A percentile compares a stretch with the other conserved stretches of the same genome.
Conservation (phyloP, 768 basidiomycete species). For the Clitopilus passeckerianus region DNA sequence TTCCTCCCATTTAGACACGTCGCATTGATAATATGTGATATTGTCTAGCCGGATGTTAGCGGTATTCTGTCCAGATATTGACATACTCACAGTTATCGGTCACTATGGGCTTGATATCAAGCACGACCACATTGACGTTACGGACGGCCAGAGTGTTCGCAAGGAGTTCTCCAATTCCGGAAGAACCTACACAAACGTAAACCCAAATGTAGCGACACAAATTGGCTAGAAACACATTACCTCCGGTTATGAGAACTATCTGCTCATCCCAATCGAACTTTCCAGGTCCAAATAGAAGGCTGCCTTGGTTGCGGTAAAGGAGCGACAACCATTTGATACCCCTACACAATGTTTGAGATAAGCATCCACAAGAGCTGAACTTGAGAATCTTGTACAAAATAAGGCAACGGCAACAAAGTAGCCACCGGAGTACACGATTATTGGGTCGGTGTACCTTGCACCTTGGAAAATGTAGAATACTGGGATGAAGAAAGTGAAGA, state of each 20-base stretch:
- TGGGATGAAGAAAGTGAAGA: constrained; percentile 79
- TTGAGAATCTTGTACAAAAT: constrained; percentile 44
- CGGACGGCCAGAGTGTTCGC: constrained; percentile 84
- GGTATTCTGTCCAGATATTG: neutral
- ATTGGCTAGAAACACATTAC: constrained; percentile 34
- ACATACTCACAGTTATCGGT: constrained; percentile 65
- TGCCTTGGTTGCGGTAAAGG: constrained; percentile 72
- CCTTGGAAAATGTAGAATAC: constrained; percentile 76
- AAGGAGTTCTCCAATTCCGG: constrained; percentile 84
- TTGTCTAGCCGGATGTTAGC: constrained; percentile 44
- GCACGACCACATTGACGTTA: constrained; percentile 78
- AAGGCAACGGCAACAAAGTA: constrained; percentile 58
- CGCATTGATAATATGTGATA: constrained; percentile 84
- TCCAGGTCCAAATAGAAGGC: constrained; percentile 52
- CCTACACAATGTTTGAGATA: constrained; percentile 34
- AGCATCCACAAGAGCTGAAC: too few relatives aligned
- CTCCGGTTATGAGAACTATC: constrained; percentile 88
- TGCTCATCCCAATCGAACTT: constrained; percentile 84
- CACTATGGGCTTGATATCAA: constrained; percentile 75
- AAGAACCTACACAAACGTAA: constrained; percentile 52
- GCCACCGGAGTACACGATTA: constrained; percentile 42
- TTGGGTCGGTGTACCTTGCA: constrained; percentile 40
- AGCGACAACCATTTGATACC: constrained; percentile 65
- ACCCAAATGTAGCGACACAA: neutral
- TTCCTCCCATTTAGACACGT: constrained; percentile 85